Conservation (phyloP, 345 rosid species). For the Capsella bursapastoris region DNA sequence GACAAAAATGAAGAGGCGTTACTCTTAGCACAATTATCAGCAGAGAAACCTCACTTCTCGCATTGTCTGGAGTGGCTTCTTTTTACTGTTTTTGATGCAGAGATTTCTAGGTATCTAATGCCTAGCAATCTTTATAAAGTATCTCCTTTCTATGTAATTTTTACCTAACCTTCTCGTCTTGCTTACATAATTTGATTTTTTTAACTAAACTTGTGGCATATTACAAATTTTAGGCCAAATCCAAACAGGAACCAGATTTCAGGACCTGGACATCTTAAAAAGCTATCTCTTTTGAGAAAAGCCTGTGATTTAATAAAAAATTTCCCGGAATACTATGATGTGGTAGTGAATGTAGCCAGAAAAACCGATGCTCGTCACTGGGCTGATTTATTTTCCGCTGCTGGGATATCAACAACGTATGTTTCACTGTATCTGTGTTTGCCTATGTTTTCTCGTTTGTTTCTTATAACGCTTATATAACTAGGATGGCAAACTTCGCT, state of each 20-base stretch:
- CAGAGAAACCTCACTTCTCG: constrained; percentile 95
- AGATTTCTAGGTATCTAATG: constrained; percentile 76
- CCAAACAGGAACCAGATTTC: constrained; percentile 65
- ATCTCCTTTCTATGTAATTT: neutral
- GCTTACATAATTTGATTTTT: neutral
- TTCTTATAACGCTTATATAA: neutral
- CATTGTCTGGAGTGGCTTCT: constrained; percentile 99
- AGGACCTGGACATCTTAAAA: constrained; percentile 48
- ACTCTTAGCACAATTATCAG: constrained; percentile 82
- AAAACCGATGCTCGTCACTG: constrained; percentile 98
- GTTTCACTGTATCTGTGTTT: constrained; percentile 28
- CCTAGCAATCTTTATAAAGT: constrained; percentile 2
- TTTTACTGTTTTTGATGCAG: constrained; percentile 97
- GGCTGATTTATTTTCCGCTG: constrained; percentile 94
- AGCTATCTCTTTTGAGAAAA: constrained; percentile 75
- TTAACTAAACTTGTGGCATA: constrained; percentile 19
- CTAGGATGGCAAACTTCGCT: constrained; percentile 20
- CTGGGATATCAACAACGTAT: constrained; percentile 99
- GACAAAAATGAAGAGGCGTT: constrained; percentile 89
- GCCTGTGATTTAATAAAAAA: constrained; percentile 87
- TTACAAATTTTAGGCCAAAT: constrained; percentile 60
- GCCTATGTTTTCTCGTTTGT: constrained; percentile 8
- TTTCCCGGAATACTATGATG: constrained; percentile 88
- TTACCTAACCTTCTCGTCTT: neutral
- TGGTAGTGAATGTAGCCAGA: constrained; percentile 98